Conservation (phyloP, 805 yeast species). For the Ogataea kodamae region DNA sequence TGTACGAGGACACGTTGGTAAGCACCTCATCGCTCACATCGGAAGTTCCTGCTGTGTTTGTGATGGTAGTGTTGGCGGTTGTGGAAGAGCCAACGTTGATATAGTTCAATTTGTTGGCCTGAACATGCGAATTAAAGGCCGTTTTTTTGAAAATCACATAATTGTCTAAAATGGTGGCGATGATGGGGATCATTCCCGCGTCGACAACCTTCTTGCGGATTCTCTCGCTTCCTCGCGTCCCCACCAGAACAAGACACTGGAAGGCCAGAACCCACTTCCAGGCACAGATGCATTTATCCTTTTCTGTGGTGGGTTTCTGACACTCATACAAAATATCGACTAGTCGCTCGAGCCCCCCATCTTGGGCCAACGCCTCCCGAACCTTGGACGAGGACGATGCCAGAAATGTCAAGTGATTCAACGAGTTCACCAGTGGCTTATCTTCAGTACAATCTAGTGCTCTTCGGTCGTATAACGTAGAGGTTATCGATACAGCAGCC, state of each 20-base stretch:
- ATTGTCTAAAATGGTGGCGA: conserved; percentile 90
- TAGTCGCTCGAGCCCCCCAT: conserved; percentile 89
- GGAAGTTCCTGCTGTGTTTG: conserved; percentile 14
- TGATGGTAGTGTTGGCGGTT: conserved; percentile 7
- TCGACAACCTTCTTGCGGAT: conserved; percentile 83
- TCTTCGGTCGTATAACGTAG: conserved; percentile 85
- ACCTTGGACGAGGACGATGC: conserved; percentile 85
- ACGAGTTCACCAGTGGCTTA: conserved; percentile 84
- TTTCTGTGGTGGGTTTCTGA: conserved; percentile 35
- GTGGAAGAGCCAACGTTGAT: conserved; percentile 5
- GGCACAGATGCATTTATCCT: conserved; percentile 55
- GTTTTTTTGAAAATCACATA: conserved; percentile 44
- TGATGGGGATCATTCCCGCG: conserved; percentile 87
- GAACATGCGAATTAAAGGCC: conserved; percentile 19
- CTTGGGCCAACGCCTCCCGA: conserved; percentile 81
- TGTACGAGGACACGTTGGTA: conserved; percentile 12
- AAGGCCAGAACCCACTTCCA: conserved; percentile 98
- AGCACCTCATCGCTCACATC: conserved; percentile 11
- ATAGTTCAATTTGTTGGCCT: conserved; percentile 11
- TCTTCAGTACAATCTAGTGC: conserved; percentile 90
- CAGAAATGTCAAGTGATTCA: conserved; percentile 84
- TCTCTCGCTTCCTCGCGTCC: conserved; percentile 87
- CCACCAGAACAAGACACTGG: conserved; percentile 87
- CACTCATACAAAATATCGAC: conserved; percentile 85
- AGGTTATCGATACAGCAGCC: conserved; percentile 89